Percentiles rank a stretch among this genome's conserved stretches.
Conservation (phyloP, 768 basidiomycete species). For the Cystofilobasidium macerans region DNA sequence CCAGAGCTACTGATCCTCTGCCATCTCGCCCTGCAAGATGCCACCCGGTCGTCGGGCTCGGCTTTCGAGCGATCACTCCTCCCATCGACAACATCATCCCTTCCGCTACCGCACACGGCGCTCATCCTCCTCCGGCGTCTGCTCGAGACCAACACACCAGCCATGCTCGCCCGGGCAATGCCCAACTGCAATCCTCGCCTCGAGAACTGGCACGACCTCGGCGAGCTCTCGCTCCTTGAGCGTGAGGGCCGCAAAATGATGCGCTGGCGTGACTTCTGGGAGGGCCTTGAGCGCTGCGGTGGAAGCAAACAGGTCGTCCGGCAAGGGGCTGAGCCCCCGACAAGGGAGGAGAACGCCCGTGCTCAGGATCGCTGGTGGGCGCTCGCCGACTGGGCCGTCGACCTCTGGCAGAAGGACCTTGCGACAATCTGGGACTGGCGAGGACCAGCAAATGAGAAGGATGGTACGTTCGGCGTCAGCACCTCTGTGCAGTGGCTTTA, state of each 20-base stretch:
- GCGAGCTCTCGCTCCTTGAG: neutral
- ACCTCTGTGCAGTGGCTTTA: neutral
- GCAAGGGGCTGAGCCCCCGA: neutral
- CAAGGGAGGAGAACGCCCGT: neutral
- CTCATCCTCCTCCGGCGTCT: constrained; percentile 3
- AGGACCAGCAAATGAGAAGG: neutral
- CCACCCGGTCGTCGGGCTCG: neutral
- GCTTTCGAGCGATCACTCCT: neutral
- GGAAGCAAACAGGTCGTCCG: neutral
- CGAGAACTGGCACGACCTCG: neutral
- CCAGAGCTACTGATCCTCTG: neutral
- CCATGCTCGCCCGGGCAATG: neutral
- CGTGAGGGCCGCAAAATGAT: neutral
- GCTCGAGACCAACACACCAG: neutral
- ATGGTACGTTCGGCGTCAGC: neutral
- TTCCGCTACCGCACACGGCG: neutral
- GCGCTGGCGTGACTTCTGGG: constrained; percentile 1
- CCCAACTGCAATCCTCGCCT: neutral
- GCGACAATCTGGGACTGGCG: neutral
- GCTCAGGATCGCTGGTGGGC: neutral
- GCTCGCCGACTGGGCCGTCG: constrained; percentile 4
- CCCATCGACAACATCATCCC: neutral
- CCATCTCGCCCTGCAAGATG: neutral
- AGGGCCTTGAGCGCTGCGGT: neutral
- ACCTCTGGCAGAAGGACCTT: constrained; percentile 1